Evolutionary conservation across 2,329 filamentous ascomycete genomes (phyloP), one percentile per base, ranked within the genome.

Genomic region (Ophiobolus disseminans): DNA sequence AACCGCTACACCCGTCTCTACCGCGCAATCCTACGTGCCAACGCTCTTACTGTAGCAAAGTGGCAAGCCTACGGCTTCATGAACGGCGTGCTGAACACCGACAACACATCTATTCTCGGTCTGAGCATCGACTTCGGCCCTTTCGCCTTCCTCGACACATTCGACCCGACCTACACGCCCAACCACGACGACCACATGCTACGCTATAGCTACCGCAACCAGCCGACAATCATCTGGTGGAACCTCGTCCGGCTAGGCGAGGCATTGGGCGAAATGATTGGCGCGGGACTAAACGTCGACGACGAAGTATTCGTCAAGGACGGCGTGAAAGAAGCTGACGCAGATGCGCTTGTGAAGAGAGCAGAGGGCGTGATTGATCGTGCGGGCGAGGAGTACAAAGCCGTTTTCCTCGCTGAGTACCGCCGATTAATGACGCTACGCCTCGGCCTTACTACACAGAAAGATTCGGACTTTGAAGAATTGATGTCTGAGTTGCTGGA

Each of bases 21-120:
- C 72, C 86, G 94, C 26, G 91, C 96, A 65, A 86, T 99, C 46
- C 86, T 86, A 3, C 85, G 91, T 32, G 84, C 90, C 23, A 99
- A 97, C 68, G 94, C 94, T 1, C 80, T 82, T 49, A 95, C 89
- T 0, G 92, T 97, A 2, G 94, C 94, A 9, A 84, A 88, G 59
- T 97, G 94, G 93, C 95, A 99, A 76, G 91, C 91, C 0, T 97
- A 97, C 66, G 94, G 91, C n/a, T 99, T 99, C 76, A 97, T 96
- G 82, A 99, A 99, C 65, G 94, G 94, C 36, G 94, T 99, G 3
- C 79, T 99, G 48, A 99, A 99, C 74, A 97, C 94, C 0, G 94
- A 99, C 70, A 99, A 99, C 72, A 99, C 94, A 0, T 96, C 91
- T 0, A 82, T 99, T 40, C 86, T 86, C 45, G 94, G 94, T 0